phyloP scores from a whole-genome alignment of 176 grass and related monocot species.

The Pontederia paniculata region DNA sequence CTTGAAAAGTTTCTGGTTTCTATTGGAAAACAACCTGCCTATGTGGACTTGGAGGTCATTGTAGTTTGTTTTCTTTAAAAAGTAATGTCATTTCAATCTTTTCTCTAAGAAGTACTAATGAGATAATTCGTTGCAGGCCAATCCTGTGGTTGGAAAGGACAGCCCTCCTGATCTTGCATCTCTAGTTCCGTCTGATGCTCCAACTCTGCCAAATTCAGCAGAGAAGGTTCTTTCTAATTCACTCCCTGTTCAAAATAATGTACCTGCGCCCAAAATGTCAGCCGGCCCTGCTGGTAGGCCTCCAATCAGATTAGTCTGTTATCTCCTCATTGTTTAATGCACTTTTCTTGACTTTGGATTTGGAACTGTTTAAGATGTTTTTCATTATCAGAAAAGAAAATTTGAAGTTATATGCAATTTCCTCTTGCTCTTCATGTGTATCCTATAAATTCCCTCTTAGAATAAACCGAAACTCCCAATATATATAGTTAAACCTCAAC shows the following conservation, averaged over 20 bases:
- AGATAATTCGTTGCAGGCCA: slow-evolving; percentile 43
- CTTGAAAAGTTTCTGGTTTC: slow-evolving; percentile 90
- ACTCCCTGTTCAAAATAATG: slow-evolving; percentile 29
- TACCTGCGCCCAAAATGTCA: slow-evolving; percentile 32
- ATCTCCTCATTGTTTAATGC: neutral
- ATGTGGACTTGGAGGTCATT: slow-evolving; percentile 90
- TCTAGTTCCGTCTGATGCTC: slow-evolving; percentile 47
- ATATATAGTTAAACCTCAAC: no score
- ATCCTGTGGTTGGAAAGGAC: slow-evolving; percentile 71
- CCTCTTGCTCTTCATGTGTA: no score
- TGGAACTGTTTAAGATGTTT: slow-evolving; percentile 1
- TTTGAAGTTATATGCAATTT: no score
- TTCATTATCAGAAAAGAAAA: no score
- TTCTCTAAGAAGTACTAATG: slow-evolving; percentile 4
- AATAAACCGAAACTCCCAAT: no score
- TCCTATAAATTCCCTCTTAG: no score
- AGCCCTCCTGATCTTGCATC: slow-evolving; percentile 77
- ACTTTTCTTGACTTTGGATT: neutral
- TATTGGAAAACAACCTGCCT: slow-evolving; percentile 66
- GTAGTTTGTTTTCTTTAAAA: slow-evolving; percentile 14
- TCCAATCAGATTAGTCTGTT: slow-evolving; percentile 6
- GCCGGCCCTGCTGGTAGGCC: slow-evolving; percentile 32
- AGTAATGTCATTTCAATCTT: slow-evolving; percentile 12
- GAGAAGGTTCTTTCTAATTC: slow-evolving; percentile 27
- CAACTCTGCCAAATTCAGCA: slow-evolving; percentile 28